These are phyloP conservation scores for Aspergillus egyptiacus DNA, from an alignment of 495 filamentous ascomycete genomes.

Conservation along the genomic window DNA sequence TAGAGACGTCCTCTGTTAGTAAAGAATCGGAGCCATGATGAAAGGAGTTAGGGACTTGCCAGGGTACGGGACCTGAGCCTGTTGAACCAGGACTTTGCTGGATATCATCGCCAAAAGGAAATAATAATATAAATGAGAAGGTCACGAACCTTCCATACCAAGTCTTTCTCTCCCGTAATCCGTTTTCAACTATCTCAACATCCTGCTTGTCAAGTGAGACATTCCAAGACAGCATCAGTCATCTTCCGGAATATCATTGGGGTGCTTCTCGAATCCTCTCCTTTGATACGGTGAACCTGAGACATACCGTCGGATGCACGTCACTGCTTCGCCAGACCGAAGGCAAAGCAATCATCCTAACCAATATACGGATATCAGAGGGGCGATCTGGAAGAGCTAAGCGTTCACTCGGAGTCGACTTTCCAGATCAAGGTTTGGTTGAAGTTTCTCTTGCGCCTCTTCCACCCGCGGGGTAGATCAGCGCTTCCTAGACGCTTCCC, in stretches of 20 bases:
- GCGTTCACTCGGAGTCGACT: not conserved
- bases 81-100: slow-evolving; percentile 9
- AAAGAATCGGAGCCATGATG: slow-evolving; percentile 7
- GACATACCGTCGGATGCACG: slow-evolving; percentile 2
- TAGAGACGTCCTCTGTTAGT: not conserved
- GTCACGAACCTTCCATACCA: not conserved
- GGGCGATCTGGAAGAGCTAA: not conserved
- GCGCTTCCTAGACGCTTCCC: not conserved
- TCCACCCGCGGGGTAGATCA: not conserved
- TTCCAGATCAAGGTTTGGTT: not conserved
- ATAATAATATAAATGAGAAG: not conserved
- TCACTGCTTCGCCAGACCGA: slow-evolving; percentile 1
- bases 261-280: slow-evolving; percentile 8
- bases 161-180: not conserved
- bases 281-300: slow-evolving; percentile 2
- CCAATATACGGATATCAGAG: slow-evolving; percentile 3
- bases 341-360: not conserved
- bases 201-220: slow-evolving; percentile 6
- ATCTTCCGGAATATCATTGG: not conserved
- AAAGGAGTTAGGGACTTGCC: slow-evolving; percentile 1
- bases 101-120: not conserved
- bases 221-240: slow-evolving; percentile 1
- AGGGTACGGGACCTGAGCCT: slow-evolving; percentile 5
- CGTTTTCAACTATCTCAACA: not conserved
- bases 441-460: not conserved